Evolutionary conservation across 768 basidiomycete genomes (phyloP).

Genomic region (Gyrodon lividus): DNA sequence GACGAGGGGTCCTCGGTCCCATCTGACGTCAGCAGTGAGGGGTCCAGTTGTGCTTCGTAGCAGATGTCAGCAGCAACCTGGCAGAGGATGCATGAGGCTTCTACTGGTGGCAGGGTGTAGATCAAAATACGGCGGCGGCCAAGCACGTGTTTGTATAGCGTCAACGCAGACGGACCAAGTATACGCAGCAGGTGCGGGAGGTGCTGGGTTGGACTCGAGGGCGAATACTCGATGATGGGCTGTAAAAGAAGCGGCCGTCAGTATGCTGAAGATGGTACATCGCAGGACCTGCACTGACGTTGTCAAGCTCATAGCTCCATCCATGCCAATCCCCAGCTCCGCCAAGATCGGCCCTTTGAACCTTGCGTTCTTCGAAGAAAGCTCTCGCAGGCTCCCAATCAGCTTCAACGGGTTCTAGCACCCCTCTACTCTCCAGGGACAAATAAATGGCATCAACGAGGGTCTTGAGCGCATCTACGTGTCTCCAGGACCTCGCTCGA

Average conservation of each 20-base stretch:
- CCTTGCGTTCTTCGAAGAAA: slow-evolving; percentile 68
- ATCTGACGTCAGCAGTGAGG: slow-evolving; percentile 20
- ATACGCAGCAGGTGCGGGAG: slow-evolving; percentile 75
- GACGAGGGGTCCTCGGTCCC: slow-evolving; percentile 27
- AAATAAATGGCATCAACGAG: slow-evolving; percentile 56
- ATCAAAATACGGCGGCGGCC: slow-evolving; percentile 75
- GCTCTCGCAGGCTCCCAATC: slow-evolving; percentile 62
- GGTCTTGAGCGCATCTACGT: slow-evolving; percentile 61
- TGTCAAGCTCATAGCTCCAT: slow-evolving; percentile 66
- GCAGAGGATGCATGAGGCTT: slow-evolving; percentile 72
- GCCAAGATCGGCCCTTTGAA: slow-evolving; percentile 47
- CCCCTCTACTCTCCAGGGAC: slow-evolving; percentile 45
- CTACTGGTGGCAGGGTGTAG: slow-evolving; percentile 77
- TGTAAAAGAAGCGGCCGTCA: slow-evolving; percentile 18
- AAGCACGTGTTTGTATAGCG: slow-evolving; percentile 76
- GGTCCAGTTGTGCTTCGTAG: slow-evolving; percentile 44
- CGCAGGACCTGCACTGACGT: slow-evolving; percentile 33
- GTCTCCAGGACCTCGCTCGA: slow-evolving; percentile 74
- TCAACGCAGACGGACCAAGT: slow-evolving; percentile 75
- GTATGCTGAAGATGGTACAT: background rate
- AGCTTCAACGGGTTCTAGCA: slow-evolving; percentile 47
- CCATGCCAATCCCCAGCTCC: slow-evolving; percentile 63
- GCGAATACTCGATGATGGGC: slow-evolving; percentile 22
- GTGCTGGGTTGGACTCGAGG: slow-evolving; percentile 59
- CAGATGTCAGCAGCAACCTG: slow-evolving; percentile 62